phyloP scores from a whole-genome alignment of 306 rosid genomes.

The Dryas alaskensis region DNA sequence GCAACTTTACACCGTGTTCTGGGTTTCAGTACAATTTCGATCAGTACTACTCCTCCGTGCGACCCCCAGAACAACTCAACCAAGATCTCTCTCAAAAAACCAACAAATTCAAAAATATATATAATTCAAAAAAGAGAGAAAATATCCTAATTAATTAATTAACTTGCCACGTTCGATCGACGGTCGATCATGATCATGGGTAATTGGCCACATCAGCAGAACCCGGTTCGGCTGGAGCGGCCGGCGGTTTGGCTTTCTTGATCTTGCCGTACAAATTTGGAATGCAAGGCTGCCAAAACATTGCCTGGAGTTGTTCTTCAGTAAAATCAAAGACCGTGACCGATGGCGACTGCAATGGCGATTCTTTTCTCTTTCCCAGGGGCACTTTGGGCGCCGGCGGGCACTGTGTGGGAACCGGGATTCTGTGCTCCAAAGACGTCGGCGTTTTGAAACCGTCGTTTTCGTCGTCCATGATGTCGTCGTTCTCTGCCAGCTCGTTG shows the following conservation, averaged over 20 bases:
- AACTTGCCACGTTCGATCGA: too few species aligned
- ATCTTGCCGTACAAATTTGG: constrained; percentile 18
- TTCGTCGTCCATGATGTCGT: constrained; percentile 16
- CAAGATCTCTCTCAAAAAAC: too few species aligned
- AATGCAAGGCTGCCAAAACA: constrained; percentile 24
- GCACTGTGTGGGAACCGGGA: constrained; percentile 40
- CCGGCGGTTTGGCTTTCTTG: constrained; percentile 43
- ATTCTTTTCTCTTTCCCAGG: constrained; percentile 36
- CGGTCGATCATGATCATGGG: too few species aligned
- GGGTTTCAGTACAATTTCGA: neutral
- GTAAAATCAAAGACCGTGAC: too few species aligned
- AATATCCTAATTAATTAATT: too few species aligned
- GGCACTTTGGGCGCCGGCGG: constrained; percentile 45
- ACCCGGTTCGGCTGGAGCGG: too few species aligned
- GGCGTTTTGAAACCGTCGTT: constrained; percentile 73
- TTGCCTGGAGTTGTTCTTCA: constrained; percentile 29
- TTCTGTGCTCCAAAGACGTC: constrained; percentile 46
- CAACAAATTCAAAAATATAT: too few species aligned
- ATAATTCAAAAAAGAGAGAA: too few species aligned
- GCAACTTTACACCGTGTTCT: constrained; percentile 12
- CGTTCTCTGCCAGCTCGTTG: neutral
- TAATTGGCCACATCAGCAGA: too few species aligned
- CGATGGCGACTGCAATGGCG: neutral
- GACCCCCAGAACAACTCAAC: too few species aligned
- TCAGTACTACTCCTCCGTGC: too few species aligned